These are phyloP conservation scores for Medicago ruthenica DNA, from an alignment of 306 rosid genomes.

Conservation along the genomic window DNA sequence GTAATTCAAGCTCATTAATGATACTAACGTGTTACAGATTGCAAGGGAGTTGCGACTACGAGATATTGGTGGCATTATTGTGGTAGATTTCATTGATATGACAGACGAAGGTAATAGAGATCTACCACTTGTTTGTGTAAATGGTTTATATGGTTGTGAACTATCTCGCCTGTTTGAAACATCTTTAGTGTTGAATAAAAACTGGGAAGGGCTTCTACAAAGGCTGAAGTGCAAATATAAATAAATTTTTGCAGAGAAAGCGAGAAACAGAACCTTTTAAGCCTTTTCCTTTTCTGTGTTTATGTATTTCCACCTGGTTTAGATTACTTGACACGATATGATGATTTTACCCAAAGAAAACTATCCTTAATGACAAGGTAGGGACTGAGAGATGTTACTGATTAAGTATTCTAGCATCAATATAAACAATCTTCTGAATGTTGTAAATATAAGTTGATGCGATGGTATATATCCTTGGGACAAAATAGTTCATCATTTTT, in stretches of 20 bases:
- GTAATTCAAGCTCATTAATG: conserved; percentile 41
- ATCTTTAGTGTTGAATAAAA: conserved; percentile 8
- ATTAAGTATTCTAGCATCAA: conserved; percentile 22
- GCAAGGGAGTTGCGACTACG: conserved; percentile 94
- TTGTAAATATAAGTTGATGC: conserved; percentile 26
- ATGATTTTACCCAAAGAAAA: conserved; percentile 4
- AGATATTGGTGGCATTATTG: conserved; percentile 98
- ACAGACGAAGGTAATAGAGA: conserved; percentile 77
- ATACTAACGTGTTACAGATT: conserved; percentile 66
- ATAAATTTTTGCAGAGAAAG: not conserved
- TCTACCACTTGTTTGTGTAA: conserved; percentile 37
- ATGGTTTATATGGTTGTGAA: conserved; percentile 15
- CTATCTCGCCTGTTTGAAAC: conserved; percentile 15
- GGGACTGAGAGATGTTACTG: conserved; percentile 13
- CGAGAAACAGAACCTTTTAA: not conserved
- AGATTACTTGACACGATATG: not conserved
- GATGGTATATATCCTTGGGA: conserved; percentile 22
- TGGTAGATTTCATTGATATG: conserved; percentile 98
- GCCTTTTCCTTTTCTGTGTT: not conserved
- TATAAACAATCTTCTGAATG: conserved; percentile 17
- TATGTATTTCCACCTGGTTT: conserved; percentile 10
- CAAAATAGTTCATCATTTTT: conserved; percentile 29
- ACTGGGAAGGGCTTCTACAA: not conserved
- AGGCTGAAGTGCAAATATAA: not conserved
- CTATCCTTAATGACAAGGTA: conserved; percentile 1